phyloP scores from a whole-genome alignment of 371 early-diverging fungal species.

The Mucor saturninus region DNA sequence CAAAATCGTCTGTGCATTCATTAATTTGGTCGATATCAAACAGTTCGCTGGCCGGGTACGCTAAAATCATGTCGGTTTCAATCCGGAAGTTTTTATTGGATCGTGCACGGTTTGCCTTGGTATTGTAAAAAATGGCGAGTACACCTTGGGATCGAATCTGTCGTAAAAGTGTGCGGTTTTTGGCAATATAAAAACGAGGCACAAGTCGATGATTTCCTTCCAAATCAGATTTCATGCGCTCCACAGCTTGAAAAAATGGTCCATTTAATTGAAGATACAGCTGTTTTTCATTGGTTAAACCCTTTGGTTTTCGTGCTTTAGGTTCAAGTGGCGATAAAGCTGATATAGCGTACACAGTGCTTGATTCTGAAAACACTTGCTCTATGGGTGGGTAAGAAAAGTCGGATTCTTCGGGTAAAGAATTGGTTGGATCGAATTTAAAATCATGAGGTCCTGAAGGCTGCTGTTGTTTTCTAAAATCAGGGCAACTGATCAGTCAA shows the following conservation, averaged over 20 bases:
- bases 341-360: constrained; percentile 49
- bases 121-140: constrained; percentile 48
- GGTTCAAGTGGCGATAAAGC: constrained; percentile 48
- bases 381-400: constrained; percentile 37
- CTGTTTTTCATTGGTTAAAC: constrained; percentile 36
- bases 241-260: constrained; percentile 48
- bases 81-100: constrained; percentile 33
- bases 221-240: constrained; percentile 38
- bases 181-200: constrained; percentile 54
- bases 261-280: constrained; percentile 48
- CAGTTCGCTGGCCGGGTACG: constrained; percentile 43
- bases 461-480: constrained; percentile 22
- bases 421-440: constrained; percentile 32
- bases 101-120: constrained; percentile 28
- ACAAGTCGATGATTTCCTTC: constrained; percentile 27
- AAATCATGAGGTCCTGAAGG: constrained; percentile 29
- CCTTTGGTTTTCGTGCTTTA: constrained; percentile 36
- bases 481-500: neutral
- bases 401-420: constrained; percentile 36
- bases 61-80: constrained; percentile 49
- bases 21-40: constrained; percentile 49
- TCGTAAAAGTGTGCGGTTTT: constrained; percentile 47
- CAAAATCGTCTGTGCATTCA: constrained; percentile 46
- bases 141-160: constrained; percentile 44
- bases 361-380: constrained; percentile 34